Base-by-base conservation (phyloP, 495 filamentous ascomycete genomes). In the Aspergillus nanangensis region DNA sequence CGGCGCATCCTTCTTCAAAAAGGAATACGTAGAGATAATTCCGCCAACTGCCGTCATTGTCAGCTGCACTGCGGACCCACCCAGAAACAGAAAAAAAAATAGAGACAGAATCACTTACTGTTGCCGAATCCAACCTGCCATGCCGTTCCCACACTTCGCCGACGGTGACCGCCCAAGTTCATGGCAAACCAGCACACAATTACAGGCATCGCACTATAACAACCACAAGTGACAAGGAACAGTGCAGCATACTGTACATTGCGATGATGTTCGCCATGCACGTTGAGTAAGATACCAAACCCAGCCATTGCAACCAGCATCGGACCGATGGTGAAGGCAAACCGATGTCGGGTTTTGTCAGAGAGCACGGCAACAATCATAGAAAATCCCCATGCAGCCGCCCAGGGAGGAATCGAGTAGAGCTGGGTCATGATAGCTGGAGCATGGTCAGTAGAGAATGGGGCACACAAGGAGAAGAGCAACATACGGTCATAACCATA, bases 111-210 rank as follows among this genome's bases (percentile, higher is more conserved):
- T 39, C 10, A 57, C 56, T 51, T 47, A 49, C 90, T 86, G 53
- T 96, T 96, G n/a, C 92, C 92, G 52, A 94, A 94, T 0, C 86
- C 90, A 34, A 96, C 71, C 60, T 95, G 90, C 86, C 85, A 96
- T 5, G 87, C 93, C 3, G 82, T 80, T 7, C 90, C 93, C 3
- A 98, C 82, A 32, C 84, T 74, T 13, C 90, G 78, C 1, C 90
- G 77, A 44, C 90, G 87, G 61, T 98, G 92, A 2, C 91, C 90
- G 1, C 86, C 86, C 13, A 95, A 67, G 52, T 95, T 96, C 81
- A 95, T 95, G 50, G 84, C 86, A 66, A 90, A 96, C 90, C 91
- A 98, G 61, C 90, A 96, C 1, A 94, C 80, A 29, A 88, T 76
- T 9, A 95, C 79, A 0, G 89, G 90, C 81, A 92, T 87, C 8